Evolutionary conservation across 805 yeast genomes (phyloP).

Genomic region (Ogataea corticis): DNA sequence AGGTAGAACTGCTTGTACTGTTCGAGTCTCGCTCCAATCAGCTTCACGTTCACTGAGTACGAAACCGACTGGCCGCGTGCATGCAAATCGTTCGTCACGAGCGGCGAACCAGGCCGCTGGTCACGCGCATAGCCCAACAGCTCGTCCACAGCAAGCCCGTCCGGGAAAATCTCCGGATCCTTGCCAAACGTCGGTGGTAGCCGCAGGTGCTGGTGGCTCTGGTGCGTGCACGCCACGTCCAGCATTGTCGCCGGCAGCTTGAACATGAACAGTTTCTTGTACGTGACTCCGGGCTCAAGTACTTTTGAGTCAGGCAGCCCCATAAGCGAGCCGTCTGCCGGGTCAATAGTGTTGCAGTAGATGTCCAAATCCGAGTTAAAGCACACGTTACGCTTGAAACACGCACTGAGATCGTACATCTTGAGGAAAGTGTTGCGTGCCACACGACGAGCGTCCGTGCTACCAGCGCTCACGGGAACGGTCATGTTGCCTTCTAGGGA

Average conservation of each 20-base stretch:
- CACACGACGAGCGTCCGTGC: slow-evolving; percentile 6
- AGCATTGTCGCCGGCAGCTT: slow-evolving; percentile 52
- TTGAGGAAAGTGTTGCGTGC: slow-evolving; percentile 40
- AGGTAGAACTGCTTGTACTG: slow-evolving; percentile 24
- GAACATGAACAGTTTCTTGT: slow-evolving; percentile 59
- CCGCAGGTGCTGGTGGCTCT: slow-evolving; percentile 34
- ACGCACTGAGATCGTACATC: slow-evolving; percentile 53
- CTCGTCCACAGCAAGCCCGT: slow-evolving; percentile 32
- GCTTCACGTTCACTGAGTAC: slow-evolving; percentile 54
- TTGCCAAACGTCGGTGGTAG: slow-evolving; percentile 45
- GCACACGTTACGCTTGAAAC: slow-evolving; percentile 33
- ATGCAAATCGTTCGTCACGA: slow-evolving; percentile 48
- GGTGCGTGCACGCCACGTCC: slow-evolving; percentile 52
- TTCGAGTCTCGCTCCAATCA: slow-evolving; percentile 47
- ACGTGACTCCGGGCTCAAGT: slow-evolving; percentile 45
- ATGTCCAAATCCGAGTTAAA: slow-evolving; percentile 34
- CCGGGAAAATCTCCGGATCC: slow-evolving; percentile 30
- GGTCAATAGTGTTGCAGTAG: slow-evolving; percentile 14
- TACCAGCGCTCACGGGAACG: slow-evolving; percentile 11
- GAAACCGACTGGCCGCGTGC: slow-evolving; percentile 43
- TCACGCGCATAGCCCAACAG: slow-evolving; percentile 57
- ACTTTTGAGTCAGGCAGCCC: slow-evolving; percentile 48
- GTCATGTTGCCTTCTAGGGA: slow-evolving; percentile 53
- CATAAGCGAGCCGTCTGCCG: slow-evolving; percentile 27
- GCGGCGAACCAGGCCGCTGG: slow-evolving; percentile 51